Conservation (phyloP, 208 protist species). For the Sergeia podlipaevii region DNA sequence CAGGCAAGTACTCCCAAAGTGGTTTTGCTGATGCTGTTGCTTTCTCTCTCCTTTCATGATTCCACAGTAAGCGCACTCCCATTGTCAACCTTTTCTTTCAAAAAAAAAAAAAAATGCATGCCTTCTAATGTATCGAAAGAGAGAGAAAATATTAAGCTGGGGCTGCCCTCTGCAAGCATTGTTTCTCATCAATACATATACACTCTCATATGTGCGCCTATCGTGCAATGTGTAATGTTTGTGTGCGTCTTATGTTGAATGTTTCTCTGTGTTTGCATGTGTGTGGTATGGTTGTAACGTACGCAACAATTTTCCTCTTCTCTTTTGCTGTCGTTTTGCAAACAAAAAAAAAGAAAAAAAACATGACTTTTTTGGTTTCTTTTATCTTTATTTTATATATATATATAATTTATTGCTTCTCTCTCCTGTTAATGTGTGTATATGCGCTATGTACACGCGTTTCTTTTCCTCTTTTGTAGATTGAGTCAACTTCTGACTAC, state of each 20-base stretch:
- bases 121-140: too few species aligned
- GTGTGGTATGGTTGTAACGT: too few species aligned
- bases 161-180: too few species aligned
- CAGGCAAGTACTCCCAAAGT: neutral
- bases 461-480: constrained; percentile 17
- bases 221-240: too few species aligned
- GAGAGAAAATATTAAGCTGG: too few species aligned
- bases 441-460: constrained; percentile 1
- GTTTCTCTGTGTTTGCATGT: too few species aligned
- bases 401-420: constrained; percentile 11
- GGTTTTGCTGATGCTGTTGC: neutral
- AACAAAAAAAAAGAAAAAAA: constrained; percentile 13
- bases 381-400: constrained; percentile 9
- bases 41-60: neutral
- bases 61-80: neutral
- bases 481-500: neutral
- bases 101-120: too few species aligned
- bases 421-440: constrained; percentile 2
- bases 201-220: too few species aligned
- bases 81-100: constrained; percentile 6
- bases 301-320: too few species aligned
- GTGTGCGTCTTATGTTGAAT: too few species aligned
- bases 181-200: too few species aligned
- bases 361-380: constrained; percentile 10
- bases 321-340: too few species aligned